Conservation (phyloP, 768 basidiomycete species). For the Lactarius tabidus region DNA sequence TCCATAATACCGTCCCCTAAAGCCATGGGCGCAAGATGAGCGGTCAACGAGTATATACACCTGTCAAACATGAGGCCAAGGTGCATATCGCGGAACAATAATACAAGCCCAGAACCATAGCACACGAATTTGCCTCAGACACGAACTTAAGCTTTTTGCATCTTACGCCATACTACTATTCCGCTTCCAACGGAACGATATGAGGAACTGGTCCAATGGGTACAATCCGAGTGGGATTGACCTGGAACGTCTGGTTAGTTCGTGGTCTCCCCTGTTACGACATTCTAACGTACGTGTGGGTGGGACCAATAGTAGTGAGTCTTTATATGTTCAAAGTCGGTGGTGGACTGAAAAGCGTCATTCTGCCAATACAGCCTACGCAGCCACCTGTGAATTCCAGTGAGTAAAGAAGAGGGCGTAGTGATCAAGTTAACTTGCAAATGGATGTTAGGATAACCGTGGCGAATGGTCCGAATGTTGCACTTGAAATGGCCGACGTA, state of each 20-base stretch:
- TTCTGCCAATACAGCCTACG: constrained; percentile 90
- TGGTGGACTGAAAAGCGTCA: constrained; percentile 80
- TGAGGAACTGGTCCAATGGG: constrained; percentile 68
- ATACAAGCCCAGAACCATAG: not conserved
- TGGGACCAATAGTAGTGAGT: constrained; percentile 70
- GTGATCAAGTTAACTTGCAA: constrained; percentile 34
- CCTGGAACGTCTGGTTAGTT: constrained; percentile 36
- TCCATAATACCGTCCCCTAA: too few species aligned
- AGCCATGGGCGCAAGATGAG: not conserved
- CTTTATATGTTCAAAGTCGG: constrained; percentile 88
- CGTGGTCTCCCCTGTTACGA: not conserved
- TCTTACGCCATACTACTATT: not conserved
- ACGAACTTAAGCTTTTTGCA: not conserved
- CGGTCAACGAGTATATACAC: not conserved
- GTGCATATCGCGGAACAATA: too few species aligned
- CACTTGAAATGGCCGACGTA: constrained; percentile 95
- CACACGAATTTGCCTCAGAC: not conserved
- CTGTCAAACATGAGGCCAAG: not conserved
- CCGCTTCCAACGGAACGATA: constrained; percentile 49
- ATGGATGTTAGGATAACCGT: constrained; percentile 83
- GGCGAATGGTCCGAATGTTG: constrained; percentile 79
- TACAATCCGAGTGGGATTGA: constrained; percentile 77
- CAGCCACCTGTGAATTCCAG: constrained; percentile 52
- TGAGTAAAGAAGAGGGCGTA: not conserved
- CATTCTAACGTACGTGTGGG: constrained; percentile 19